Evolutionary conservation across 2,329 filamentous ascomycete genomes (phyloP).

Genomic region (Scorias spongiosa): DNA sequence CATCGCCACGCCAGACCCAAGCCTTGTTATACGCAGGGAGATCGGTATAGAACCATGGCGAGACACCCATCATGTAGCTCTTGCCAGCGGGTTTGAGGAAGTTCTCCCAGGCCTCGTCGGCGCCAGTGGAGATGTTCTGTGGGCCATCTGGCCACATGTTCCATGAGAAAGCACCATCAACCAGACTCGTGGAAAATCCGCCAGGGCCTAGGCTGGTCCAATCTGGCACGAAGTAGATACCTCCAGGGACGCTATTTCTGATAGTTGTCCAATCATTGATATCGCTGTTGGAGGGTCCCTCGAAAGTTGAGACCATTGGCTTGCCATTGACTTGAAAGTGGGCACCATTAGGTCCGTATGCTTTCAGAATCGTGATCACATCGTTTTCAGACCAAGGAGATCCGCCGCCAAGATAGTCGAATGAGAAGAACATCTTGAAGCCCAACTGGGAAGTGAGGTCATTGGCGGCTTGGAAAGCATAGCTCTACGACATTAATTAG

Average conservation of each 20-base stretch:
- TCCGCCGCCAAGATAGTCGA: conserved; percentile 39
- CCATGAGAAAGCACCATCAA: conserved; percentile 36
- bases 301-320: conserved; percentile 40
- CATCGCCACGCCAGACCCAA: conserved; percentile 47
- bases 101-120: conserved; percentile 1
- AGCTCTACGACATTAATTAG: not conserved
- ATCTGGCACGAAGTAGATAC: conserved; percentile 31
- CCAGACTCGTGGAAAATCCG: conserved; percentile 1
- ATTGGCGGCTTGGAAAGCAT: conserved; percentile 4
- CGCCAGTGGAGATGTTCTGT: conserved; percentile 34
- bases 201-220: conserved; percentile 28
- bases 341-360: conserved; percentile 28
- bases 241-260: conserved; percentile 1
- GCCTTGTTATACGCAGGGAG: conserved; percentile 42
- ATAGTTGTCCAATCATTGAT: conserved; percentile 21
- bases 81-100: conserved; percentile 22
- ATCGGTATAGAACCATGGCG: conserved; percentile 40
- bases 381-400: conserved; percentile 18
- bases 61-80: conserved; percentile 33
- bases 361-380: conserved; percentile 28
- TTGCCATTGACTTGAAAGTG: conserved; percentile 36
- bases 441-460: conserved; percentile 2
- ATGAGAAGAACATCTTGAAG: conserved; percentile 43
- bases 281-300: conserved; percentile 31
- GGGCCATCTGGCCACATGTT: conserved; percentile 33